Evolutionary conservation across 179 eudicot genomes (phyloP), one percentile per base, ranked within the genome.

Genomic region (Beta macrorhiza): DNA sequence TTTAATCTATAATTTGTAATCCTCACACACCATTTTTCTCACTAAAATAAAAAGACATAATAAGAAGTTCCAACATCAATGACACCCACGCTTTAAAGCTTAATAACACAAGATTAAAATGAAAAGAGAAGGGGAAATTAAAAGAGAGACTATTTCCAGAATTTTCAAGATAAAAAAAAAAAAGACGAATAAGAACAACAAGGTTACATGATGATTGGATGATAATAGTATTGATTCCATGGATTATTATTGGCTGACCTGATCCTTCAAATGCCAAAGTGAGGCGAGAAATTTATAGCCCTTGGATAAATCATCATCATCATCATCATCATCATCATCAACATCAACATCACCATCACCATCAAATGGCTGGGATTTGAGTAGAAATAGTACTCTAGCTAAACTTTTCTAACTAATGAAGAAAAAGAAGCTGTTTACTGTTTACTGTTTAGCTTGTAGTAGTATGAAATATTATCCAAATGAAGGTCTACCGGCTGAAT

Each of bases 401-500:
- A 82, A 62, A 58, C 69, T 76, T 51, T 37, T 78, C 80, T 82
- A 82, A 58, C 65, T 57, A 57, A 19, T 29, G 29, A 56, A n/a
- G 11, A 49, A 71, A 49, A 72, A 72, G 1, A 72, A 51, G 42
- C 37, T 20, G 29, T 3, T 63, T 63, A 25, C 32, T 29, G 32
- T 1, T 29, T 29, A 29, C 32, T 29, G 32, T 1, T 29, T 29
- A 29, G 32, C 32, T 29, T 29, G 32, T 29, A 0, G 32, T 29
- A n/a, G 13, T 9, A 3, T 25, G 25, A 25, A 25, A 25, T 5
- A 42, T 81, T 44, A 86, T 25, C 86, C 84, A 67, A 84, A 88
- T 5, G 89, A 87, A 42, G 87, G 87, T 69, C 88, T 71, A 22
- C 83, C 83, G 57, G 72, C 82, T 9, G 88, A 75, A 75, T 77